A percentile compares a stretch with the other conserved stretches of the same genome.
Conservation (phyloP, 257 asterid genomes). For the Oldenlandia corymbosa region DNA sequence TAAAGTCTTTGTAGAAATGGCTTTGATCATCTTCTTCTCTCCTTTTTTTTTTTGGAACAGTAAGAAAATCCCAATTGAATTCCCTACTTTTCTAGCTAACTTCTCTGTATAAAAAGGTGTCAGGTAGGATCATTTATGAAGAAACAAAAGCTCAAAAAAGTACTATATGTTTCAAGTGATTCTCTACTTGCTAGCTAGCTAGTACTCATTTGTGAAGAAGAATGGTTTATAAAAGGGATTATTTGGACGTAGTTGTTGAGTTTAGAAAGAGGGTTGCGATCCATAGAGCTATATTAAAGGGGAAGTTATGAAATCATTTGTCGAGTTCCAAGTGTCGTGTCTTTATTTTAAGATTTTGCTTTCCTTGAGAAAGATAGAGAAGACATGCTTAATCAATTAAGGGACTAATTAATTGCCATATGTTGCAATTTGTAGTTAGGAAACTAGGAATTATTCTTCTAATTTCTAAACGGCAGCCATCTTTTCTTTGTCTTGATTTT, state of each 20-base stretch:
- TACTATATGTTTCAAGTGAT: not conserved
- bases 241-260: constrained; percentile 31
- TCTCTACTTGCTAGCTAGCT: not conserved
- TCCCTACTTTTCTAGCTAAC: too few relatives aligned
- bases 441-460: too few relatives aligned
- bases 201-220: not conserved
- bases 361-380: constrained; percentile 3
- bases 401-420: constrained; percentile 17
- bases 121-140: too few relatives aligned
- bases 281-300: constrained; percentile 16
- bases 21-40: constrained; percentile 47
- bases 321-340: constrained; percentile 31
- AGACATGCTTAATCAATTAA: not conserved
- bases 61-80: too few relatives aligned
- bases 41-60: too few relatives aligned
- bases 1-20: constrained; percentile 51
- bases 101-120: too few relatives aligned
- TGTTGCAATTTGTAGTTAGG: too few relatives aligned
- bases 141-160: too few relatives aligned
- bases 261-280: constrained; percentile 1
- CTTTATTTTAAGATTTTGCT: constrained; percentile 11
- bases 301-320: constrained; percentile 23
- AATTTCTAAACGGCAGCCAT: too few relatives aligned
- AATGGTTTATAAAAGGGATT: constrained; percentile 14
- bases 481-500: too few relatives aligned